Evolutionary conservation across 805 yeast species (phyloP).

Genomic region (Suhomyces sp.): DNA sequence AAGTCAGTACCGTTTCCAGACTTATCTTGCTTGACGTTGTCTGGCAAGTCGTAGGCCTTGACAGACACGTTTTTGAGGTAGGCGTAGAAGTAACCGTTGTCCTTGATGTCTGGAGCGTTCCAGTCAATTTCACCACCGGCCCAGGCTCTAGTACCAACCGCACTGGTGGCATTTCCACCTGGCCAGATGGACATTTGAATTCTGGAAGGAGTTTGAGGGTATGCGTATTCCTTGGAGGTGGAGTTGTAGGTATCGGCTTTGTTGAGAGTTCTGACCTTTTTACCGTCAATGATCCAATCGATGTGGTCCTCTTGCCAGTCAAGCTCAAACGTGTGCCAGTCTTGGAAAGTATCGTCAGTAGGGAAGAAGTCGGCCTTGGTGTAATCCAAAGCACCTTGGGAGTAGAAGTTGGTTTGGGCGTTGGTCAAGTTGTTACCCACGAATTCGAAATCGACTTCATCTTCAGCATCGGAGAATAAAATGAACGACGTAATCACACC

Average conservation of each 20-base stretch:
- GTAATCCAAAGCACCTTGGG: constrained; percentile 70
- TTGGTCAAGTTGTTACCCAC: constrained; percentile 69
- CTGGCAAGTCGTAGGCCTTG: constrained; percentile 73
- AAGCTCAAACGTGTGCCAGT: constrained; percentile 72
- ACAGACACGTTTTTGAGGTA: constrained; percentile 59
- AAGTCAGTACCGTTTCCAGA: constrained; percentile 56
- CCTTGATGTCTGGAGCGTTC: constrained; percentile 68
- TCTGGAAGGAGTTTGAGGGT: constrained; percentile 74
- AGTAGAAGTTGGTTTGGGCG: constrained; percentile 80
- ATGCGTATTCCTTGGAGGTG: constrained; percentile 56
- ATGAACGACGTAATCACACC: constrained; percentile 89
- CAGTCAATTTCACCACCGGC: constrained; percentile 88
- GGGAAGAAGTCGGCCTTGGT: constrained; percentile 51
- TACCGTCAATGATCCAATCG: constrained; percentile 74
- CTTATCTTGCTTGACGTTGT: constrained; percentile 36
- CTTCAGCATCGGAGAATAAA: constrained; percentile 79
- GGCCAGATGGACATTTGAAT: constrained; percentile 79
- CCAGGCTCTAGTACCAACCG: constrained; percentile 71
- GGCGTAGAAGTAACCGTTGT: constrained; percentile 81
- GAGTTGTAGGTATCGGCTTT: constrained; percentile 60
- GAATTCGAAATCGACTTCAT: constrained; percentile 87
- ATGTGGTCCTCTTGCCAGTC: constrained; percentile 79
- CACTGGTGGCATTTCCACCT: constrained; percentile 58
- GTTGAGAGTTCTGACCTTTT: constrained; percentile 59
- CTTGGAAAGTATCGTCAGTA: constrained; percentile 55